Percentiles rank a stretch among this genome's conserved stretches.
Conservation (phyloP, 2,329 filamentous ascomycete species). For the Neonectria ditissima region DNA sequence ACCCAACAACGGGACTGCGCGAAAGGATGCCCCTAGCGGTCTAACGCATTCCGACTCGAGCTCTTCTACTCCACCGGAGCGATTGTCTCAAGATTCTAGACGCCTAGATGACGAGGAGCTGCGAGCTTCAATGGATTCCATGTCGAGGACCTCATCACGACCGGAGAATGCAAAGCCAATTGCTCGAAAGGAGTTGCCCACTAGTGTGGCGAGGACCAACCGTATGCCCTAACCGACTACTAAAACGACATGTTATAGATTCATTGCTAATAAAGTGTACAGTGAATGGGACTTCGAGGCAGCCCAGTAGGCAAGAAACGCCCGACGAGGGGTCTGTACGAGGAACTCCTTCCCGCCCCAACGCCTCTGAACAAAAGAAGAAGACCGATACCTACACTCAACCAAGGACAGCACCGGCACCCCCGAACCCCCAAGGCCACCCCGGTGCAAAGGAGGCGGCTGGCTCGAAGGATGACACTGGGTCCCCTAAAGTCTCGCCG, state of each 20-base stretch:
- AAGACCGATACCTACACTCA: slow-evolving; percentile 67
- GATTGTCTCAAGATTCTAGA: slow-evolving; percentile 70
- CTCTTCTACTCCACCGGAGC: slow-evolving; percentile 52
- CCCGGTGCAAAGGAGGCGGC: slow-evolving; percentile 61
- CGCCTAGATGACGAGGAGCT: slow-evolving; percentile 66
- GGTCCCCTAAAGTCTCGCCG: slow-evolving; percentile 68
- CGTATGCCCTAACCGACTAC: slow-evolving; percentile 51
- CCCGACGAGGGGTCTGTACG: slow-evolving; percentile 41
- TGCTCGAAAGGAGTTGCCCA: slow-evolving; percentile 73
- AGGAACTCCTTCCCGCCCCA: slow-evolving; percentile 40
- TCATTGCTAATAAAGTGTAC: slow-evolving; percentile 25
- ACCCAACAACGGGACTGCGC: slow-evolving; percentile 49
- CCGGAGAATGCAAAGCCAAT: slow-evolving; percentile 62
- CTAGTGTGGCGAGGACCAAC: slow-evolving; percentile 52
- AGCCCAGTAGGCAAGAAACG: slow-evolving; percentile 37
- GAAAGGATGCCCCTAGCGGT: slow-evolving; percentile 43
- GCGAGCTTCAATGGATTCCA: slow-evolving; percentile 55
- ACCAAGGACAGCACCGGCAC: slow-evolving; percentile 66
- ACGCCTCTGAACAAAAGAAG: slow-evolving; percentile 38
- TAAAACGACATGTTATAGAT: neutral
- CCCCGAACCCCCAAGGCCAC: slow-evolving; percentile 54
- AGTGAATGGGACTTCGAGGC: slow-evolving; percentile 46
- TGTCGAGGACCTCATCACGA: slow-evolving; percentile 56
- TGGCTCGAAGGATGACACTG: slow-evolving; percentile 54
- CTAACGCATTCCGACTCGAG: slow-evolving; percentile 53